Conservation (phyloP, 495 filamentous ascomycete genomes). For the Aspergillus ostianus region DNA sequence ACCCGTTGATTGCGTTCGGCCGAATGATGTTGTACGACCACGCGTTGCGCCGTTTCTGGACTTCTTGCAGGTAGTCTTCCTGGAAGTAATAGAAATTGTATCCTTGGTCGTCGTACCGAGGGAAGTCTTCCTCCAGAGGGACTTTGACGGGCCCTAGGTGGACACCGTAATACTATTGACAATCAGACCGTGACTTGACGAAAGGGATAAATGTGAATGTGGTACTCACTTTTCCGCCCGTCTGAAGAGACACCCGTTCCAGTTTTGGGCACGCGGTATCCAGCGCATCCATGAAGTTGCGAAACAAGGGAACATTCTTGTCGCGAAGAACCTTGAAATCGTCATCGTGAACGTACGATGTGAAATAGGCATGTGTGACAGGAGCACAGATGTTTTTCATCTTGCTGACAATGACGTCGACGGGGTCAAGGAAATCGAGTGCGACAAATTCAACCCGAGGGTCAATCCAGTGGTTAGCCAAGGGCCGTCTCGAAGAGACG, state of each 20-base stretch:
- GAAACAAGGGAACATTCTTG: constrained; percentile 26
- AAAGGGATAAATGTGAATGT: not conserved
- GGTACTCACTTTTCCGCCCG: constrained; percentile 25
- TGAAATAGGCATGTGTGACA: constrained; percentile 32
- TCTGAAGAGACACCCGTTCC: constrained; percentile 24
- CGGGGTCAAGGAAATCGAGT: constrained; percentile 18
- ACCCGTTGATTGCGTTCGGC: constrained; percentile 30
- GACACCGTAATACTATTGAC: constrained; percentile 29
- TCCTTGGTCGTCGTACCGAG: constrained; percentile 23
- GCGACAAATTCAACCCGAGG: constrained; percentile 27
- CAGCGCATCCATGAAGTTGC: constrained; percentile 29
- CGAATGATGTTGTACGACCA: constrained; percentile 36
- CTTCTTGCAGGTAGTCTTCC: constrained; percentile 28
- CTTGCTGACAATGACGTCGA: constrained; percentile 10
- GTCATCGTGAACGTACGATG: constrained; percentile 32
- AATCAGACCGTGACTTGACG: not conserved
- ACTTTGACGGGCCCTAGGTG: constrained; percentile 29
- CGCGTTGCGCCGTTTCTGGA: constrained; percentile 13
- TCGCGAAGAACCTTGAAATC: constrained; percentile 24
- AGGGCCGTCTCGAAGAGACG: constrained; percentile 25
- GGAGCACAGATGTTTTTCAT: constrained; percentile 17
- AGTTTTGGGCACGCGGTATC: constrained; percentile 17
- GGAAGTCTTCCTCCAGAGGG: constrained; percentile 25
- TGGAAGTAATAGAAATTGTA: constrained; percentile 37
- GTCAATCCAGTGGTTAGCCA: constrained; percentile 18